These are phyloP conservation scores for Spergularia bocconei DNA, from an alignment of 148 eudicot species.

Conservation along the genomic window DNA sequence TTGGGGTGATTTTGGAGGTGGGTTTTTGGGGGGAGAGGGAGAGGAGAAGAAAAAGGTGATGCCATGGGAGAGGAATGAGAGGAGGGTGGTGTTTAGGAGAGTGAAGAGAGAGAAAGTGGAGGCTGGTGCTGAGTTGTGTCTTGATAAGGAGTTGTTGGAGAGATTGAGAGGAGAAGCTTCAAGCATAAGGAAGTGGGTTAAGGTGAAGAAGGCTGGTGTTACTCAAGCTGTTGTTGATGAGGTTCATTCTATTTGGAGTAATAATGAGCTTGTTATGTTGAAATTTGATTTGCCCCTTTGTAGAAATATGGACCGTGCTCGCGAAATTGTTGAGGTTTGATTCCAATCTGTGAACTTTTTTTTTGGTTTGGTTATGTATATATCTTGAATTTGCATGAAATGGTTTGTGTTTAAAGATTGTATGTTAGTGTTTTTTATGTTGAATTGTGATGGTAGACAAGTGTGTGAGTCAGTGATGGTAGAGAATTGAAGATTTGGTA, in stretches of 20 bases:
- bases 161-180: conserved; percentile 68
- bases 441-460: conserved; percentile 1
- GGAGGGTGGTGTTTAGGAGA: conserved; percentile 47
- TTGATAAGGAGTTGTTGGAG: conserved; percentile 65
- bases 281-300: conserved; percentile 79
- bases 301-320: conserved; percentile 84
- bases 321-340: conserved; percentile 85
- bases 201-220: conserved; percentile 82
- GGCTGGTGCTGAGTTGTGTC: conserved; percentile 58
- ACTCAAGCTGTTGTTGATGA: conserved; percentile 70
- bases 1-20: conserved; percentile 38
- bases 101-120: conserved; percentile 56
- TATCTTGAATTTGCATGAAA: background rate
- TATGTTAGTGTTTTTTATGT: background rate
- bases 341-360: background rate
- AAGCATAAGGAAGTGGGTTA: conserved; percentile 75
- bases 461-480: background rate
- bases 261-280: conserved; percentile 35
- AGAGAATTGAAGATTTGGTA: background rate
- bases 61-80: conserved; percentile 75
- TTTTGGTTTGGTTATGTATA: background rate
- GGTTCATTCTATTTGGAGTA: conserved; percentile 59
- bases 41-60: conserved; percentile 34
- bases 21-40: conserved; percentile 32
- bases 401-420: background rate